Evolutionary conservation across 2,329 filamentous ascomycete genomes (phyloP).

Genomic region (Botrytis paeoniae): DNA sequence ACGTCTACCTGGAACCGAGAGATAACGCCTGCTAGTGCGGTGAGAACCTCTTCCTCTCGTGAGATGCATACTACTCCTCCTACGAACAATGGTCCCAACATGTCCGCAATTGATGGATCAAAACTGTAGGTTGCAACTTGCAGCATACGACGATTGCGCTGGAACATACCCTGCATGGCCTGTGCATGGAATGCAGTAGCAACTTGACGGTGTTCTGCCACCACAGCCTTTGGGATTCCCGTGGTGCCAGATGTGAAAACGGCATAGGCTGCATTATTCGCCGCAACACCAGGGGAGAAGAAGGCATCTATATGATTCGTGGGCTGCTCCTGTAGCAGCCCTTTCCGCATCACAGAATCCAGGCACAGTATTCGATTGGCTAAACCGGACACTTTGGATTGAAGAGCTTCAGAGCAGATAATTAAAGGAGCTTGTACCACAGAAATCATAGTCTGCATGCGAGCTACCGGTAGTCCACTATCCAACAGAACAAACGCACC

Average conservation of each 20-base stretch:
- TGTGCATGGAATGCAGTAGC: slow-evolving; percentile 11
- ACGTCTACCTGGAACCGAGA: neutral
- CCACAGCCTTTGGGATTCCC: slow-evolving; percentile 21
- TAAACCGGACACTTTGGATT: neutral
- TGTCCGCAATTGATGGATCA: slow-evolving; percentile 26
- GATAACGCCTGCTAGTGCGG: neutral
- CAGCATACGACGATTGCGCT: slow-evolving; percentile 18
- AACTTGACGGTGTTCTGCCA: neutral
- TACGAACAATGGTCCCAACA: slow-evolving; percentile 22
- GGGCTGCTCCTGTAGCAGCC: neutral
- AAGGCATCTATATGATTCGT: neutral
- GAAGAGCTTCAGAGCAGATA: slow-evolving; percentile 4
- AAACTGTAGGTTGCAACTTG: slow-evolving; percentile 27
- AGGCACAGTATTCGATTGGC: neutral
- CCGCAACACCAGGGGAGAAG: neutral
- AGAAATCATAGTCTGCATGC: slow-evolving; percentile 25
- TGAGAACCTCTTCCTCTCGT: slow-evolving; percentile 22
- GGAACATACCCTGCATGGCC: slow-evolving; percentile 3
- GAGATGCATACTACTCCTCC: slow-evolving; percentile 29
- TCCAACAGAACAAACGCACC: slow-evolving; percentile 36
- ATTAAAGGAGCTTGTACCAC: neutral
- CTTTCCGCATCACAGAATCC: neutral
- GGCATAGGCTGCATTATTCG: neutral
- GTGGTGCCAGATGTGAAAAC: neutral
- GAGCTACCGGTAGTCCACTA: slow-evolving; percentile 30